A percentile compares a stretch with the other conserved stretches of the same genome.
These are phyloP conservation scores for Asterochloris erici DNA, from an alignment of 139 green algal genomes.

Conservation along the genomic window DNA sequence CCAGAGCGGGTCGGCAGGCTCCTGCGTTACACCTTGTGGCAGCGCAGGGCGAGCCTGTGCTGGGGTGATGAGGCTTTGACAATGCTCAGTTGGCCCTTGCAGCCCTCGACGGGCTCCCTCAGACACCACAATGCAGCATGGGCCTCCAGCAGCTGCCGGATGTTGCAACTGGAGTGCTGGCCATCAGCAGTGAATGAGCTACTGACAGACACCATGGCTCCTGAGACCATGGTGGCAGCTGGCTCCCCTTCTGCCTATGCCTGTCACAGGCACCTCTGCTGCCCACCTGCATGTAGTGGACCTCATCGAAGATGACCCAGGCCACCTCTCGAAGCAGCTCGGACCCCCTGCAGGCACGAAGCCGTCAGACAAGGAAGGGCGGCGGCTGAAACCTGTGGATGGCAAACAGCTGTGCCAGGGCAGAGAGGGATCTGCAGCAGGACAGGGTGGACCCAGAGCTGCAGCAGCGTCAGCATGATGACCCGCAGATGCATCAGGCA, in stretches of 20 bases:
- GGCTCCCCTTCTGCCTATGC: conserved; percentile 21
- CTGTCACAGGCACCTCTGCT: too few relatives aligned
- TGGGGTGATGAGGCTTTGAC: too few relatives aligned
- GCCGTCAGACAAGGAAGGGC: conserved; percentile 99
- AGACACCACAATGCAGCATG: too few relatives aligned
- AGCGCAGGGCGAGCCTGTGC: too few relatives aligned
- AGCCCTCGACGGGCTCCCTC: too few relatives aligned
- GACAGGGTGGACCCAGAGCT: too few relatives aligned
- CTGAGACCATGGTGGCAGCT: neutral
- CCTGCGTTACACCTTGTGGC: too few relatives aligned
- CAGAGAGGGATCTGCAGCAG: conserved; percentile 85
- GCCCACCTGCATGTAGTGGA: conserved; percentile 86
- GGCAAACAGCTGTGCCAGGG: conserved; percentile 95
- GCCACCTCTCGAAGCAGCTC: conserved; percentile 88
- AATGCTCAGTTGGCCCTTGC: too few relatives aligned
- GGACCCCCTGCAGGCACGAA: conserved; percentile 49
- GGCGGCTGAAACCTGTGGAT: conserved; percentile 91
- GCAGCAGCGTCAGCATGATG: too few relatives aligned
- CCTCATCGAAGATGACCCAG: conserved; percentile 98
- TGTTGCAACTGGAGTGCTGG: too few relatives aligned
- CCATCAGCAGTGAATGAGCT: too few relatives aligned
- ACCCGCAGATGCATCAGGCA: neutral
- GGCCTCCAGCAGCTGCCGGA: too few relatives aligned
- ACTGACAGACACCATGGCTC: neutral
- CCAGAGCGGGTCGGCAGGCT: conserved; percentile 51